Conservation (phyloP, 2,329 filamentous ascomycete genomes). For the Calonectria hongkongensis region DNA sequence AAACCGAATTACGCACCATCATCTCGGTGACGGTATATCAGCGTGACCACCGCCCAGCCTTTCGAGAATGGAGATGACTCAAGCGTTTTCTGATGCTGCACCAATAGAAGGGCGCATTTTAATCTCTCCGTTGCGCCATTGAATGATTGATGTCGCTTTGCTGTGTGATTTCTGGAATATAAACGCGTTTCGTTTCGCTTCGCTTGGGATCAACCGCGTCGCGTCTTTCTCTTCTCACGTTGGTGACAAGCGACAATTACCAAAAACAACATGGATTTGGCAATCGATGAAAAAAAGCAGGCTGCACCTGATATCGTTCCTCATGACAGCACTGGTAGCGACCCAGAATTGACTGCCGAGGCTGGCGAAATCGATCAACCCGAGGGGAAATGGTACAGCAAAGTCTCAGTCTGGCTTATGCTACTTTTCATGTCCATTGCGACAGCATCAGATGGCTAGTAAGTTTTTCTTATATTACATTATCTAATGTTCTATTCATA, state of each 20-base stretch:
- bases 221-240: neutral
- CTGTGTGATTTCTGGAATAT: neutral
- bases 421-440: conserved; percentile 15
- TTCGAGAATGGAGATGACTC: neutral
- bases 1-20: conserved; percentile 5
- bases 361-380: neutral
- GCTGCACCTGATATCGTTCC: neutral
- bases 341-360: neutral
- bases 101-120: neutral
- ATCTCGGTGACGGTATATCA: neutral
- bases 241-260: neutral
- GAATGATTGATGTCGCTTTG: neutral
- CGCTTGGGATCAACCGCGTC: neutral
- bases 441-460: conserved; percentile 17
- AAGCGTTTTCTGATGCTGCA: neutral
- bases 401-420: conserved; percentile 9
- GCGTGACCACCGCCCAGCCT: neutral
- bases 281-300: neutral
- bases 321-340: neutral
- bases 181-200: neutral
- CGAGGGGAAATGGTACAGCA: conserved; percentile 14
- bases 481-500: too few species aligned
- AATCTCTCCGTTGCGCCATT: neutral
- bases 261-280: neutral
- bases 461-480: neutral